Base-by-base conservation (phyloP, 1,284 basidiomycete species). In the Phylloporus sp. region DNA sequence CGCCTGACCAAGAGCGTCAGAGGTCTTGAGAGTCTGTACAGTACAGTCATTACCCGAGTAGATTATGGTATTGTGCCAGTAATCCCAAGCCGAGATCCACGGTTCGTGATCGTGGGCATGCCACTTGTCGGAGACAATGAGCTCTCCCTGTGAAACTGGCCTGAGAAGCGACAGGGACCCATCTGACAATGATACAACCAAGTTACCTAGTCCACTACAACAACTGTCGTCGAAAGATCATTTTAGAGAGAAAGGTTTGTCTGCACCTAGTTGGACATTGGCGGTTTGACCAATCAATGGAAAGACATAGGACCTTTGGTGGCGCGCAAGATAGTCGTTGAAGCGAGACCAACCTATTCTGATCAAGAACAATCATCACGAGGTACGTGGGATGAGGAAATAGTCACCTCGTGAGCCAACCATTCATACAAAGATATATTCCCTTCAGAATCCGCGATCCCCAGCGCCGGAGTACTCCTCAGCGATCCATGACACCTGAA, bases 11-110 rank as follows among this genome's bases (percentile, higher is more conserved):
- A 37, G 3, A 39, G 32, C n/a, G 47, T 73, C 47, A 73, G 43
- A 52, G 12, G 14, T 29, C 53, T 32, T 29, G 63, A 12, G 1
- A 45, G 27, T 17, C 29, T 32, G 59, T 23, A 25, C 52, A 37
- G 25, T 69, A 37, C 23, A 60, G 57, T 25, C 14, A 80, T 56
- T 67, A 93, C 96, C 97, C 20, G 95, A 96, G 84, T 95, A 98
- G 4, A 97, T 84, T 20, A 92, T 80, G 72, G 90, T 89, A 0
- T 84, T 81, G 68, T 94, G 82, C 92, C 94, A 96, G 72, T 93
- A 91, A 76, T 98, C 89, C 90, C 94, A 99, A 0, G 94, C 91
- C 0, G 92, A 90, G 60, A 96, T 91, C 98, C 98, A 99, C 0
- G 97, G 94, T 78, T 99, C 98, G 75, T 90, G 92, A 68, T 96